Percentiles rank a stretch among this genome's conserved stretches.
Evolutionary conservation across 495 filamentous ascomycete species (phyloP).

Genomic region (Mycothermus thermophilus): DNA sequence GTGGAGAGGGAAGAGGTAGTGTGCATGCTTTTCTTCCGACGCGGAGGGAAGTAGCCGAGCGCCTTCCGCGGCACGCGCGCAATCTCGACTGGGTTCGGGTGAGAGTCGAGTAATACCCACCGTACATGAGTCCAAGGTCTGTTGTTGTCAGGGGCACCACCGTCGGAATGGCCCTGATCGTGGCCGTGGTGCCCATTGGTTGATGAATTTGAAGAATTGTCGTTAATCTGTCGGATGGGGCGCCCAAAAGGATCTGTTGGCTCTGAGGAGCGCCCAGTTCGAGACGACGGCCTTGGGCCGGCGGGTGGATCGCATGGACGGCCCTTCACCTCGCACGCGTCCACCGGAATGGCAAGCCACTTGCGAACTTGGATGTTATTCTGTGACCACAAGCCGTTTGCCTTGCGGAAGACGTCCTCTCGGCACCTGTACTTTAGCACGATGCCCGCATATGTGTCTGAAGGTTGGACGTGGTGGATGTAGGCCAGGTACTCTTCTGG

Average conservation of each 20-base stretch:
- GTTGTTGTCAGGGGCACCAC: constrained; percentile 26
- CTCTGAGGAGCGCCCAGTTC: too few species aligned
- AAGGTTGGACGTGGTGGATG: constrained; percentile 67
- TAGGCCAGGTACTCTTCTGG: constrained; percentile 66
- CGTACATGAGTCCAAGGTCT: constrained; percentile 70
- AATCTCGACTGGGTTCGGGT: constrained; percentile 61
- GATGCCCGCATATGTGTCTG: constrained; percentile 79
- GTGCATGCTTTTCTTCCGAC: constrained; percentile 60
- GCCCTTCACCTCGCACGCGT: constrained; percentile 77
- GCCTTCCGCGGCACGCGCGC: constrained; percentile 67
- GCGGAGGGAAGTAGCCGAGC: constrained; percentile 82
- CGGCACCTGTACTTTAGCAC: constrained; percentile 80
- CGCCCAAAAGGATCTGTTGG: constrained; percentile 14
- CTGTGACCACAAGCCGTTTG: constrained; percentile 87
- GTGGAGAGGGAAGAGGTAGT: constrained; percentile 44
- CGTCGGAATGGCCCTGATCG: too few species aligned
- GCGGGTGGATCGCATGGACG: constrained; percentile 37
- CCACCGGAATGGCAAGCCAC: constrained; percentile 72
- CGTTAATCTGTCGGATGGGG: too few species aligned
- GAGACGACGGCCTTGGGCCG: background rate
- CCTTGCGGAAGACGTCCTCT: constrained; percentile 62
- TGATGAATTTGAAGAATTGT: too few species aligned
- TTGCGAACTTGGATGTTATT: constrained; percentile 77
- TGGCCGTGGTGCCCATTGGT: too few species aligned
- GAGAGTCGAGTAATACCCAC: constrained; percentile 68